A percentile compares a stretch with the other conserved stretches of the same genome.
phyloP scores from a whole-genome alignment of 2,329 filamentous ascomycete species.

The Cladosporium austrohemisphaericum region DNA sequence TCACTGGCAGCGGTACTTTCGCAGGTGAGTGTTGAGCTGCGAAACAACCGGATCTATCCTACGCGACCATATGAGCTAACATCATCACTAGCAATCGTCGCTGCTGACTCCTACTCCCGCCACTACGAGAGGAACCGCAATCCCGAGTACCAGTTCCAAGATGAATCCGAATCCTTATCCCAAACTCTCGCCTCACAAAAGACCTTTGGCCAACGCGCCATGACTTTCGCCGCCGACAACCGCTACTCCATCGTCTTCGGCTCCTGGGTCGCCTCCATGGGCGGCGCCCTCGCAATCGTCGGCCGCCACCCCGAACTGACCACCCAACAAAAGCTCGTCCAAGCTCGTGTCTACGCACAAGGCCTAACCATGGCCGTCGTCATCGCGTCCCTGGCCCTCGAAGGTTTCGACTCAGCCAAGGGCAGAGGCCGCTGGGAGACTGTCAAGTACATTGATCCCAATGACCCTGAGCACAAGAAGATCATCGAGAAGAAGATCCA shows the following conservation, averaged over 20 bases:
- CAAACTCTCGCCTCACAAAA: constrained; percentile 56
- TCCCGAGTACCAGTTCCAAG: constrained; percentile 63
- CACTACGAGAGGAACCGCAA: constrained; percentile 67
- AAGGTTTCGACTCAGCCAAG: constrained; percentile 72
- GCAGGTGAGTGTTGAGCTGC: constrained; percentile 48
- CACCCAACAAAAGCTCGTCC: constrained; percentile 81
- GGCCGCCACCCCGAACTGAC: constrained; percentile 71
- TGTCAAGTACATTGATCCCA: constrained; percentile 72
- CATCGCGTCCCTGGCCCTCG: constrained; percentile 76
- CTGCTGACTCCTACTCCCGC: constrained; percentile 72
- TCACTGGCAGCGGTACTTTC: constrained; percentile 78
- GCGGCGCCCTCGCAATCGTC: constrained; percentile 68
- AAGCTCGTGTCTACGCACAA: constrained; percentile 92
- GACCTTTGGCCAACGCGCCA: constrained; percentile 55
- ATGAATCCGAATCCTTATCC: constrained; percentile 56
- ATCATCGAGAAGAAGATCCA: constrained; percentile 83
- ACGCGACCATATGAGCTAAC: not conserved
- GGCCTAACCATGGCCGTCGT: constrained; percentile 81
- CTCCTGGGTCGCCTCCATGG: constrained; percentile 80
- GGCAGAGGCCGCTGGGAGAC: constrained; percentile 81
- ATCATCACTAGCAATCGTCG: constrained; percentile 61
- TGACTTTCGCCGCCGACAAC: constrained; percentile 73
- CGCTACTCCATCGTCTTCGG: constrained; percentile 81
- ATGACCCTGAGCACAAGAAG: constrained; percentile 78
- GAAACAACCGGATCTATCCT: not conserved